Evolutionary conservation across 257 asterid species (phyloP), one percentile per base, ranked within the genome.

Genomic region (Striga asiatica): DNA sequence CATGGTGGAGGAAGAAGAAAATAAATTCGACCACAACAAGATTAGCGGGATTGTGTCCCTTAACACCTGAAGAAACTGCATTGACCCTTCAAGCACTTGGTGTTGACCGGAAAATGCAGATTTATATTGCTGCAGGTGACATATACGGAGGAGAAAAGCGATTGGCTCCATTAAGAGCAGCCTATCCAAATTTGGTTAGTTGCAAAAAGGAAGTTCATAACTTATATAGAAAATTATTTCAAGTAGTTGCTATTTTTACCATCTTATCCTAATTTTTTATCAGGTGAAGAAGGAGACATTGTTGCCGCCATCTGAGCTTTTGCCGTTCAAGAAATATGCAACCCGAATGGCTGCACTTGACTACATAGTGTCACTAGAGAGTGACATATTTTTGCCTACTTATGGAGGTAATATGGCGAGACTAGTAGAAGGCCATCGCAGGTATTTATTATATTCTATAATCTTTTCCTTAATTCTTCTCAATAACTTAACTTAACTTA

Each of bases 151-250:
- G 42, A 28, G 41, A 51, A 51, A 51, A 9, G 25, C 27, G 57
- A 51, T 28, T 51, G 14, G 16, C 16, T 1, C 20, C 42, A 27
- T 13, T 28, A 2, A 51, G 24, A 51, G 41, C 42, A 51, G 57
- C 57, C 16, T 51, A 51, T 51, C 57, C 57, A 18, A 51, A 51
- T 51, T 14, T 51, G 57, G 42, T 49, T 23, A 49, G 55, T n/a
- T n/a, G n/a, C n/a, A n/a, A n/a, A n/a, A n/a, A n/a, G n/a, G n/a
- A n/a, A n/a, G n/a, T n/a, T n/a, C n/a, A n/a, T n/a, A n/a, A n/a
- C n/a, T n/a, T n/a, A n/a, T n/a, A n/a, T n/a, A n/a, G n/a, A n/a
- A n/a, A n/a, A n/a, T n/a, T n/a, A n/a, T n/a, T n/a, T n/a, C n/a
- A 38, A 2, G 46, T 11, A 6, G 8, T 5, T 47, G 31, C 6